Base-by-base conservation (phyloP, 2,329 filamentous ascomycete species). In the Periconia sp. region DNA sequence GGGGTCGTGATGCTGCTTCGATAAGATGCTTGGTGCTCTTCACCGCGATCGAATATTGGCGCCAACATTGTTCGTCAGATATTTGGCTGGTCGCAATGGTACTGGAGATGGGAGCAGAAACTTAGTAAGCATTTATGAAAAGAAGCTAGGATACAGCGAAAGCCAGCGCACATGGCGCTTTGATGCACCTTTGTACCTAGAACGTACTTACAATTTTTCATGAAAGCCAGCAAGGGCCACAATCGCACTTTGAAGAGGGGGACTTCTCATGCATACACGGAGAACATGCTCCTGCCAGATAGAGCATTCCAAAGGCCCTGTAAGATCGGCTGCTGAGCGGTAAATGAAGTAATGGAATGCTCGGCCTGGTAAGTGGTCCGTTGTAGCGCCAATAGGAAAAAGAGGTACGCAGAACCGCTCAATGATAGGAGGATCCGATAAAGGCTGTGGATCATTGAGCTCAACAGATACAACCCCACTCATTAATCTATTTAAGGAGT, bases 331-430 rank as follows among this genome's bases (percentile, higher is more conserved):
- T 13, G 49, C 43, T 11, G 53, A 48, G 41, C 45, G 45, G 14
- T 55, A 27, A 9, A 52, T 45, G 20, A 52, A 55, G 41, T 52
- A 55, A 18, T 52, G 30, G 15, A 55, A 45, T 15, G 49, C 35
- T 17, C 47, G 46, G n/a, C 50, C 41, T 6, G 49, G 35, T 2
- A 47, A 37, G 17, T 47, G 33, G n/a, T 33, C 31, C 17, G 31
- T 11, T 1, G 33, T 33, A 30, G 37, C 5, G 6, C 42, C 19
- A 13, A 47, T n/a, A 20, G 49, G 35, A 9, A 47, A 33, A 6
- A 47, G 31, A 31, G 43, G 43, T 5, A 14, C 7, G 40, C 27
- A 14, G 17, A 40, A 17, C 10, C 20, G 40, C 30, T 20, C 31
- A 42, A 37, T 37, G 15, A 41, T 40, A 47, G 52, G 10, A 20